These are phyloP conservation scores for Zychaea mexicana DNA, from an alignment of 371 early-diverging fungal genomes.

Conservation along the genomic window DNA sequence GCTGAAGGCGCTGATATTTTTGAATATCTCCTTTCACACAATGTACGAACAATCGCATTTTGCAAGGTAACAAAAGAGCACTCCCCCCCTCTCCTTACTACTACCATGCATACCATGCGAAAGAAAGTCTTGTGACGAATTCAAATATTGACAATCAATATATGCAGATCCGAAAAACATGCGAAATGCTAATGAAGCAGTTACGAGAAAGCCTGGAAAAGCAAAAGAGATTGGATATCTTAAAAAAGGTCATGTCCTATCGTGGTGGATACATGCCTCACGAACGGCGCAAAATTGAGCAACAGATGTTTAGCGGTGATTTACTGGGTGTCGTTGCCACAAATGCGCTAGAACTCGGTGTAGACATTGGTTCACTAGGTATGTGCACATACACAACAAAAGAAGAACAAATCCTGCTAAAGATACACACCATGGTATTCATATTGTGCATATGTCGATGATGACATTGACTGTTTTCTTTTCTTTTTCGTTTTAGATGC, in stretches of 20 bases:
- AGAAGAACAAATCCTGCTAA: neutral
- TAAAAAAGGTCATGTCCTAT: slow-evolving; percentile 53
- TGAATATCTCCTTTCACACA: slow-evolving; percentile 34
- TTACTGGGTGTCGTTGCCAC: slow-evolving; percentile 64
- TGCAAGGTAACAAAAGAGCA: slow-evolving; percentile 34
- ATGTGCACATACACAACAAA: too few relatives aligned
- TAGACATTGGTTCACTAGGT: slow-evolving; percentile 69
- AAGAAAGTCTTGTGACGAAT: neutral
- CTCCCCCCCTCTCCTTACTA: neutral
- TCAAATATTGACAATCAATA: neutral
- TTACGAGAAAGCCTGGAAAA: slow-evolving; percentile 36
- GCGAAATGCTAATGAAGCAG: slow-evolving; percentile 50
- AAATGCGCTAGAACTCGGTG: slow-evolving; percentile 72
- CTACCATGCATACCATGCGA: too few relatives aligned
- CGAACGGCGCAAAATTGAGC: slow-evolving; percentile 62
- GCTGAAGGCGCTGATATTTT: slow-evolving; percentile 37
- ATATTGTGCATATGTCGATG: neutral
- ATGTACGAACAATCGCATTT: slow-evolving; percentile 52
- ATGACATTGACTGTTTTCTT: neutral
- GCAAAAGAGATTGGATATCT: slow-evolving; percentile 22
- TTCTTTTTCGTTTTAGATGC: slow-evolving; percentile 60
- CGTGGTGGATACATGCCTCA: slow-evolving; percentile 65
- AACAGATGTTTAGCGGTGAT: slow-evolving; percentile 52
- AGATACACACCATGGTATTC: neutral
- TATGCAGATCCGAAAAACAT: slow-evolving; percentile 40